Evolutionary conservation across 768 basidiomycete genomes (phyloP).

Genomic region (Heimioporus sp.): DNA sequence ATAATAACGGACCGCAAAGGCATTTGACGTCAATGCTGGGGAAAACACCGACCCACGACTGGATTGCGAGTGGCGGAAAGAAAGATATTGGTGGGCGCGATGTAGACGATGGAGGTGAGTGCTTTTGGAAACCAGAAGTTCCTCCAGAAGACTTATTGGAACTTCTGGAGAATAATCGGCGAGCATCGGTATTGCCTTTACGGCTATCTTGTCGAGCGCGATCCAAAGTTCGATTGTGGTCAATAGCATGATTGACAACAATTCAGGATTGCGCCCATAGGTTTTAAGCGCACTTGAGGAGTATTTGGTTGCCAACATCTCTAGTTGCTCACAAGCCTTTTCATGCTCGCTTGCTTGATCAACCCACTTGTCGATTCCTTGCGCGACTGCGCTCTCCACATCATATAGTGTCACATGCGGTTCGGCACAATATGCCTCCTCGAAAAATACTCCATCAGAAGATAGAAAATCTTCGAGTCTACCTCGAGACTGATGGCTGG

Average conservation of each 20-base stretch:
- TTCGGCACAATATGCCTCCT: slow-evolving; percentile 1
- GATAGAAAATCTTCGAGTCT: slow-evolving; percentile 18
- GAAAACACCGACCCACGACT: slow-evolving; percentile 35
- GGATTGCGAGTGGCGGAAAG: slow-evolving; percentile 21
- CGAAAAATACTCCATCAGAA: slow-evolving; percentile 4
- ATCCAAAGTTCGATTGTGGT: slow-evolving; percentile 36
- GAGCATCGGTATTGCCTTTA: slow-evolving; percentile 23
- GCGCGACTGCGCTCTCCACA: slow-evolving; percentile 33
- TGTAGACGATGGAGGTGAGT: slow-evolving; percentile 27
- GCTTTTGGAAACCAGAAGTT: slow-evolving; percentile 28
- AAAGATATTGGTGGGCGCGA: slow-evolving; percentile 30
- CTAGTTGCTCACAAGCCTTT: slow-evolving; percentile 16
- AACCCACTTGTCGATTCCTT: slow-evolving; percentile 36
- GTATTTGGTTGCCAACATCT: slow-evolving; percentile 26
- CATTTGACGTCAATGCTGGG: slow-evolving; percentile 1
- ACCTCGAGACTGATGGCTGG: neutral
- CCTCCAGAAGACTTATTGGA: slow-evolving; percentile 21
- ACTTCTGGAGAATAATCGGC: slow-evolving; percentile 34
- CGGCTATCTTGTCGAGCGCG: slow-evolving; percentile 29
- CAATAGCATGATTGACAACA: slow-evolving; percentile 43
- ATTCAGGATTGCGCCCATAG: slow-evolving; percentile 37
- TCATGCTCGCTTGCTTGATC: neutral
- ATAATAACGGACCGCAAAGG: slow-evolving; percentile 38
- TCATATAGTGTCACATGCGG: slow-evolving; percentile 29
- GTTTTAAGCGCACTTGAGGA: slow-evolving; percentile 17